These are phyloP conservation scores for Dactylellina drechsleri DNA, from an alignment of 2,329 filamentous ascomycete species.

Conservation along the genomic window DNA sequence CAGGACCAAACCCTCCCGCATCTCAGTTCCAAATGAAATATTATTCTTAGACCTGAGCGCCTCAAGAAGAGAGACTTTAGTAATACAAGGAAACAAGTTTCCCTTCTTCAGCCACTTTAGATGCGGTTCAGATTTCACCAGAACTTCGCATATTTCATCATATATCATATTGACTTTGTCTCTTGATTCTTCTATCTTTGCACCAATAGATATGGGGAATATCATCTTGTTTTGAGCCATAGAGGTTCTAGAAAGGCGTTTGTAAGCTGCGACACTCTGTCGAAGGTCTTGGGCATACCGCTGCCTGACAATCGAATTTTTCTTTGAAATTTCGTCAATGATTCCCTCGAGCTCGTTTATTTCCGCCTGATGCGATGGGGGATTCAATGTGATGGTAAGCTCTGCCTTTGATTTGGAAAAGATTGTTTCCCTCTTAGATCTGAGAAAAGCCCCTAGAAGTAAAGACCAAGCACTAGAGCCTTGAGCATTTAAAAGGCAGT, in stretches of 20 bases:
- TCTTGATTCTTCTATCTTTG: conserved; percentile 22
- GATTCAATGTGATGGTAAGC: not conserved
- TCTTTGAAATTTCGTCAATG: conserved; percentile 27
- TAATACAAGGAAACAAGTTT: conserved; percentile 32
- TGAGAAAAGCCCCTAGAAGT: conserved; percentile 31
- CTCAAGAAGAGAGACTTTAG: conserved; percentile 35
- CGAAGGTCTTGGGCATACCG: conserved; percentile 62
- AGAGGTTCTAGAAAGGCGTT: not conserved
- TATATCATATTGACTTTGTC: not conserved
- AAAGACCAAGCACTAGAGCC: conserved; percentile 54
- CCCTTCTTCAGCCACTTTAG: conserved; percentile 30
- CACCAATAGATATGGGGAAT: conserved; percentile 7
- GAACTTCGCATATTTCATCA: not conserved
- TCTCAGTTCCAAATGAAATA: conserved; percentile 19
- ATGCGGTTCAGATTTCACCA: conserved; percentile 9
- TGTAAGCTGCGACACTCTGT: conserved; percentile 60
- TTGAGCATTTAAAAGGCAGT: conserved; percentile 54
- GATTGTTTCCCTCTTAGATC: conserved; percentile 8
- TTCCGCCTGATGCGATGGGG: conserved; percentile 3
- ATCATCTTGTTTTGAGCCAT: conserved; percentile 1
- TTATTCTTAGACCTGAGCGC: conserved; percentile 35
- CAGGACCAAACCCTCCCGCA: conserved; percentile 33
- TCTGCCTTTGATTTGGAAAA: conserved; percentile 6
- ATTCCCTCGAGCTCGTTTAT: conserved; percentile 24
- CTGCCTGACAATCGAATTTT: conserved; percentile 59